Conservation (phyloP, 306 rosid species). For the Medicago lupulina region DNA sequence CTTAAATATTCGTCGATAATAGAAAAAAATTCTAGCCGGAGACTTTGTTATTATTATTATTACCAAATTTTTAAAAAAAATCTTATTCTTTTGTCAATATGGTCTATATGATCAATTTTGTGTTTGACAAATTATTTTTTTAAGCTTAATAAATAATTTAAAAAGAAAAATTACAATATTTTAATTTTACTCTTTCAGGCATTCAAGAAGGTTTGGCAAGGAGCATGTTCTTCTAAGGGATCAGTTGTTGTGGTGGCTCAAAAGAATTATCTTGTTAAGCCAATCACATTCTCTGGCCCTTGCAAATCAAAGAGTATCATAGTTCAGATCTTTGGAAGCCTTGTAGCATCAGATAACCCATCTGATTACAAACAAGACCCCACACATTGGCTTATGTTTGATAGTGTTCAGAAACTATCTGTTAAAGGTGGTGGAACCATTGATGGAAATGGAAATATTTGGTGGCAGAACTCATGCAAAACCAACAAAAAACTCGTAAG, state of each 20-base stretch:
- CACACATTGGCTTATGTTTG: slow-evolving; percentile 61
- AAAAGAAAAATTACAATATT: not conserved
- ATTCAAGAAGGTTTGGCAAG: slow-evolving; percentile 69
- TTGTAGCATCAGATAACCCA: slow-evolving; percentile 59
- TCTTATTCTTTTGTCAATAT: not conserved
- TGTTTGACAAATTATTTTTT: not conserved
- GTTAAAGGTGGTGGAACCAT: slow-evolving; percentile 76
- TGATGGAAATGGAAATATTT: slow-evolving; percentile 69
- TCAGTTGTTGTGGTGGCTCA: slow-evolving; percentile 47
- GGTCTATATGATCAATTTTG: not conserved
- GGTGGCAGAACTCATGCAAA: slow-evolving; percentile 88
- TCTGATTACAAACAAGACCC: slow-evolving; percentile 53
- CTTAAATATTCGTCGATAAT: not conserved
- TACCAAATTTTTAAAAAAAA: not conserved
- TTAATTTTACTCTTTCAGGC: slow-evolving; percentile 49
- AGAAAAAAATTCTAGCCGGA: not conserved
- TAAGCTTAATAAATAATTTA: not conserved
- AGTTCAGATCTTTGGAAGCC: slow-evolving; percentile 59
- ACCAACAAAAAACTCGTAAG: slow-evolving; percentile 27
- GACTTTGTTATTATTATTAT: not conserved
- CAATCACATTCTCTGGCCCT: slow-evolving; percentile 67
- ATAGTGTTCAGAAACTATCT: slow-evolving; percentile 46
- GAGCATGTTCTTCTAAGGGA: slow-evolving; percentile 54
- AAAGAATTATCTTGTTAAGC: slow-evolving; percentile 62
- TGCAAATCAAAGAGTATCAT: slow-evolving; percentile 56